These are phyloP conservation scores for Phytophthora aleatoria DNA, from an alignment of 352 stramenopile genomes.

Conservation along the genomic window DNA sequence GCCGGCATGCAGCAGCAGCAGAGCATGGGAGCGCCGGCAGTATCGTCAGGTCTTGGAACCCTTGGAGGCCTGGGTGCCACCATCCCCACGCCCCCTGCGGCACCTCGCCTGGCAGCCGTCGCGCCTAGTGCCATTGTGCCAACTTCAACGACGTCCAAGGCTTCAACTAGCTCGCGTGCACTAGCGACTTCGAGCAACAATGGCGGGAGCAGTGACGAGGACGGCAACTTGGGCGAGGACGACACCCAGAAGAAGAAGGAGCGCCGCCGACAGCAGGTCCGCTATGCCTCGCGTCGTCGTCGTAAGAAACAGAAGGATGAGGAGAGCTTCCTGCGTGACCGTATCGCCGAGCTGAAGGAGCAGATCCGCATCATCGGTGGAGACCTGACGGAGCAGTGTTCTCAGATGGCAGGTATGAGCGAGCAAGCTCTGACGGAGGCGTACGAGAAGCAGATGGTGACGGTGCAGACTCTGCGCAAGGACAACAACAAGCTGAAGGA, in stretches of 20 bases:
- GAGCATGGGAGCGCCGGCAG: conserved; percentile 5
- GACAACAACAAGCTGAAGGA: conserved; percentile 89
- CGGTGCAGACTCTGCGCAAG: conserved; percentile 76
- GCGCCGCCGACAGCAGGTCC: conserved; percentile 75
- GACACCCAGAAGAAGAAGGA: conserved; percentile 83
- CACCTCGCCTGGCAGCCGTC: conserved; percentile 25
- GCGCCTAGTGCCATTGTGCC: conserved; percentile 49
- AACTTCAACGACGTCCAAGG: conserved; percentile 25
- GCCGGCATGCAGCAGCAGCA: conserved; percentile 36
- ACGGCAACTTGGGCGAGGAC: conserved; percentile 50
- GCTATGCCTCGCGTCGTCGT: conserved; percentile 76
- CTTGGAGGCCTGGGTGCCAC: conserved; percentile 22
- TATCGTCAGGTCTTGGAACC: conserved; percentile 6
- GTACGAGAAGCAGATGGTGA: conserved; percentile 86
- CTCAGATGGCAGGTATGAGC: conserved; percentile 83
- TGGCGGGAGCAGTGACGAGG: conserved; percentile 61
- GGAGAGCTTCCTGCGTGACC: conserved; percentile 77
- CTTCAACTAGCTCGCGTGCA: conserved; percentile 43
- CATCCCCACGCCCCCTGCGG: conserved; percentile 16
- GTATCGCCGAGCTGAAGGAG: conserved; percentile 85
- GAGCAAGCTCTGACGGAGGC: conserved; percentile 78
- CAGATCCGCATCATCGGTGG: conserved; percentile 85
- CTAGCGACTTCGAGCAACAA: conserved; percentile 57
- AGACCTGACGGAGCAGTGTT: conserved; percentile 77
- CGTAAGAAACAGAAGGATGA: conserved; percentile 89